Evolutionary conservation across 495 filamentous ascomycete species (phyloP), one percentile per base, ranked within the genome.

Genomic region (Friedmanniomyces endolithicus): DNA sequence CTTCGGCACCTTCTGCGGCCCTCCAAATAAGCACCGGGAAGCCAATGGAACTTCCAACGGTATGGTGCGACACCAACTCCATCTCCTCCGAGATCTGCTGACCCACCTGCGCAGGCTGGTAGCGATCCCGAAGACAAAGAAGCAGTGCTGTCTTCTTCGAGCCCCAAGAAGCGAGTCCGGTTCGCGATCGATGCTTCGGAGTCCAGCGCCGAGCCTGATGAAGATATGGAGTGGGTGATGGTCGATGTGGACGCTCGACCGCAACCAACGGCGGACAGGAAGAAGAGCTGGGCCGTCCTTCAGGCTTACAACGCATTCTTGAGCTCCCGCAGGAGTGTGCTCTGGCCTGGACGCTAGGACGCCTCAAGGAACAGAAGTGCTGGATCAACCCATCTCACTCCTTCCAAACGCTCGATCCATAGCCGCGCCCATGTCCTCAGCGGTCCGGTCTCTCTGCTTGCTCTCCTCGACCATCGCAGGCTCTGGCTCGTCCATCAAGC

Each of bases 331-430:
- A 14, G 3, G 16, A 2, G 7, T 50, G 47, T 25, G 19, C 7
- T 47, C 4, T 6, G 16, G 3, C 17, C 37, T 4, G 37, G 23
- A 19, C 44, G 19, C 20, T 47, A 14, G 19, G 11, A 6, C 20
- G 9, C 27, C 4, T 9, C 9, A 9, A 31, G 3, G 27, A 31
- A 9, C 9, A 3, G 9, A 31, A 11, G 20, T 16, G 8, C 12
- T 20, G 19, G 44, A n/a, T 50, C 25, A 52, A 17, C 34, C 49
- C 31, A 41, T 52, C 35, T 56, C 67, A 74, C 67, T 68, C 25
- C 78, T 78, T 0, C 90, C 90, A 78, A 96, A 97, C 41, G 83
- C 88, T 57, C 87, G 72, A 74, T 98, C 90, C 58, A 98, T 66
- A 69, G 94, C 86, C 58, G 83, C 86, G 4, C 88, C 90, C 55